These are phyloP conservation scores for Atalantia buxifolia DNA, from an alignment of 345 rosid genomes.

Conservation along the genomic window DNA sequence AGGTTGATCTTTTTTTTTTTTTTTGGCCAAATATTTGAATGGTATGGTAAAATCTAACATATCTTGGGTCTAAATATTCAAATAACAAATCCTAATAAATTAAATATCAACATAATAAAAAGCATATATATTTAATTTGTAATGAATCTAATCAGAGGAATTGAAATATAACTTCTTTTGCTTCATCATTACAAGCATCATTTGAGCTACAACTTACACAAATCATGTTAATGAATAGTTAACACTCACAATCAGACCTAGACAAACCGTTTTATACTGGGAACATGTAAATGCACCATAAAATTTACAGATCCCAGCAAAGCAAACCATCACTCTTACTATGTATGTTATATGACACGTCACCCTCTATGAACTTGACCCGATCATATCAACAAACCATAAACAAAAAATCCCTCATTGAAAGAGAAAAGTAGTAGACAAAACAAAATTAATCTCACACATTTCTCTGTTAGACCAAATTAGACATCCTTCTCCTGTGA, in stretches of 20 bases:
- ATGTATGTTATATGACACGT: neutral
- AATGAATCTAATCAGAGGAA: neutral
- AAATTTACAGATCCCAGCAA: slow-evolving; percentile 22
- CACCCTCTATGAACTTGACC: neutral
- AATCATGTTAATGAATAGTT: slow-evolving; percentile 21
- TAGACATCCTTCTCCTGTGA: slow-evolving; percentile 82
- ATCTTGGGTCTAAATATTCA: too few species aligned
- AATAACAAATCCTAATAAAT: too few species aligned
- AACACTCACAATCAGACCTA: slow-evolving; percentile 17
- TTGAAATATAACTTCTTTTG: neutral
- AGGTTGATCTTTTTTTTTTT: too few species aligned
- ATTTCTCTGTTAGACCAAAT: slow-evolving; percentile 34
- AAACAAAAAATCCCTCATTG: neutral
- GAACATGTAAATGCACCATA: slow-evolving; percentile 13
- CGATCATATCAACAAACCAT: neutral
- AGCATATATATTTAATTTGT: too few species aligned
- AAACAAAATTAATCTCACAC: neutral
- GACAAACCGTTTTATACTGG: slow-evolving; percentile 12
- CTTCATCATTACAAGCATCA: neutral
- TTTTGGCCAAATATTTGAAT: too few species aligned
- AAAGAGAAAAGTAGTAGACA: neutral
- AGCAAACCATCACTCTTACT: slow-evolving; percentile 8
- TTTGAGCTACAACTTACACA: neutral
- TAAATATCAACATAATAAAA: too few species aligned
- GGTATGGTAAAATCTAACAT: too few species aligned